Conservation (phyloP, 2,329 filamentous ascomycete species). For the Huntiella savannae region DNA sequence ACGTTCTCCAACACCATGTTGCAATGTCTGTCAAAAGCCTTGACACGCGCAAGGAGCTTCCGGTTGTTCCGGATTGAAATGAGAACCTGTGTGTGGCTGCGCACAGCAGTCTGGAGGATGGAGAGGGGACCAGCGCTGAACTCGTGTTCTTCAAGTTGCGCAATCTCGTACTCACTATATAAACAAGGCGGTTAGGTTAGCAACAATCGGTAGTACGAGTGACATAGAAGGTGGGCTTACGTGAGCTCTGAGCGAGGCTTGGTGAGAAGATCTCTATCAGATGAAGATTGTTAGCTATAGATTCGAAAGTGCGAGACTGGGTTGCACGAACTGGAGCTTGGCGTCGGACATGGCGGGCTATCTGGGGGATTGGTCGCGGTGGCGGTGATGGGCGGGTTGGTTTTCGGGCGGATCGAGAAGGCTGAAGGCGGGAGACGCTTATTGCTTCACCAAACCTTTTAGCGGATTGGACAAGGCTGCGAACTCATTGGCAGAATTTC, state of each 20-base stretch:
- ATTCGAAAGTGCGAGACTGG: constrained; percentile 8
- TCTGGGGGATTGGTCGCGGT: not conserved
- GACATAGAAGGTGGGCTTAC: constrained; percentile 29
- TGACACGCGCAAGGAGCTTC: constrained; percentile 90
- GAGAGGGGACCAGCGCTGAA: constrained; percentile 44
- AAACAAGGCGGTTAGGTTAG: not conserved
- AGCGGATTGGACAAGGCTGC: constrained; percentile 10
- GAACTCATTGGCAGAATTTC: constrained; percentile 7
- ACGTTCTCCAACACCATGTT: constrained; percentile 98
- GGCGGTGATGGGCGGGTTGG: not conserved
- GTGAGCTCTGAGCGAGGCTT: constrained; percentile 84
- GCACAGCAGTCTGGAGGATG: constrained; percentile 90
- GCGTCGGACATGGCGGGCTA: constrained; percentile 37
- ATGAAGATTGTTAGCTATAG: constrained; percentile 15
- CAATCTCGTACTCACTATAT: constrained; percentile 71
- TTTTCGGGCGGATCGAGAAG: not conserved
- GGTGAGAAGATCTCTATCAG: constrained; percentile 58
- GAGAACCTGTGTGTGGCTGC: constrained; percentile 84
- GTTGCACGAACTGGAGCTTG: constrained; percentile 44
- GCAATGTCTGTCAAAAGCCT: constrained; percentile 96
- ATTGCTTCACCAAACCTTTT: not conserved
- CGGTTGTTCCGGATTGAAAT: constrained; percentile 97
- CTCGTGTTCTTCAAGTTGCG: constrained; percentile 43
- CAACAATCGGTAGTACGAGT: not conserved
- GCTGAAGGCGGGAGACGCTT: not conserved